phyloP scores from a whole-genome alignment of 1,139 yeast species.

The Geotrichum klebahnii region DNA sequence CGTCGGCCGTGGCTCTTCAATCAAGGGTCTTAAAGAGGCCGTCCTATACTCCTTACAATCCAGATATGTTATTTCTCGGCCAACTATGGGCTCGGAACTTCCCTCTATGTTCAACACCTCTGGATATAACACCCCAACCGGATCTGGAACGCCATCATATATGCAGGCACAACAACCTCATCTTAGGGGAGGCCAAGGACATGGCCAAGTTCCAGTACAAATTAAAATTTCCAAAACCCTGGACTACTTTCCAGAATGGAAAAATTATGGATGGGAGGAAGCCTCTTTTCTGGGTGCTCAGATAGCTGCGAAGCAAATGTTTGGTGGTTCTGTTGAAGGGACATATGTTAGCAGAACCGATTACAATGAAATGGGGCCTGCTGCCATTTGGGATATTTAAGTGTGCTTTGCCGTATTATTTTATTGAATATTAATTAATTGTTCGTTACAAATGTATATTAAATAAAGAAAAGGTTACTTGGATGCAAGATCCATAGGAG shows the following conservation, averaged over 20 bases:
- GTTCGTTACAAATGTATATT: no score
- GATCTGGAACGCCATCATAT: conserved; percentile 29
- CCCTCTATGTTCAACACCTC: conserved; percentile 39
- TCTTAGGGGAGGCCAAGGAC: conserved; percentile 33
- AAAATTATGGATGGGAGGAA: conserved; percentile 75
- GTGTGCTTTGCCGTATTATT: background rate
- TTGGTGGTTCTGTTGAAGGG: conserved; percentile 56
- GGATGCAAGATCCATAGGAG: background rate
- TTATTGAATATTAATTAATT: background rate
- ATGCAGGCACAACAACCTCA: conserved; percentile 25
- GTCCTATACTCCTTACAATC: conserved; percentile 56
- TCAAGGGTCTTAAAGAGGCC: conserved; percentile 74
- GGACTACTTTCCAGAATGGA: conserved; percentile 95
- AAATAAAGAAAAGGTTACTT: no score
- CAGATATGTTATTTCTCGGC: conserved; percentile 51
- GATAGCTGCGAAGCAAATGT: conserved; percentile 80
- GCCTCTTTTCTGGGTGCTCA: conserved; percentile 80
- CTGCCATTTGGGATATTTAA: conserved; percentile 50
- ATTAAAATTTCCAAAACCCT: conserved; percentile 70
- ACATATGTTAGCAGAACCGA: conserved; percentile 64
- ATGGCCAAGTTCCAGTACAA: conserved; percentile 69
- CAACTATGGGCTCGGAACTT: conserved; percentile 39
- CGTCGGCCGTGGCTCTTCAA: conserved; percentile 69
- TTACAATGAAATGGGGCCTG: conserved; percentile 78
- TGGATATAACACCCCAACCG: conserved; percentile 37